Conservation (phyloP, 805 yeast species). For the Alloascoidea hylecoeti region DNA sequence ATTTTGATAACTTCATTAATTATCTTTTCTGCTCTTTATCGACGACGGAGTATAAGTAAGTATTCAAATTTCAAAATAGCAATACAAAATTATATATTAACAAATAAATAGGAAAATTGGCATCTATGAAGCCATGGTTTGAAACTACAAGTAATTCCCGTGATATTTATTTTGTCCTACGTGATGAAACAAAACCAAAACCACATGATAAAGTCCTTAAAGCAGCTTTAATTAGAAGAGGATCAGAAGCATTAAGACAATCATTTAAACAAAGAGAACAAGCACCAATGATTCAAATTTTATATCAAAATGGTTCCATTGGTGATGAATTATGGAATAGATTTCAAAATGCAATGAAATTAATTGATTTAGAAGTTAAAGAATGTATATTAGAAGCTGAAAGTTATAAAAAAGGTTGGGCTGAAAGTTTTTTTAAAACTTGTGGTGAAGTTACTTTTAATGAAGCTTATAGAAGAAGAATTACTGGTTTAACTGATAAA, state of each 20-base stretch:
- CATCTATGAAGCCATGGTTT: slow-evolving; percentile 60
- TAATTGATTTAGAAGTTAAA: slow-evolving; percentile 71
- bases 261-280: slow-evolving; percentile 71
- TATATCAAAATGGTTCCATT: slow-evolving; percentile 80
- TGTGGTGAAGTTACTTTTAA: slow-evolving; percentile 88
- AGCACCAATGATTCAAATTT: slow-evolving; percentile 49
- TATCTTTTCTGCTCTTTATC: slow-evolving; percentile 55
- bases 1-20: slow-evolving; percentile 53
- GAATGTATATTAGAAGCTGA: slow-evolving; percentile 70
- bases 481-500: slow-evolving; percentile 13
- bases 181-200: slow-evolving; percentile 30
- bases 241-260: slow-evolving; percentile 82
- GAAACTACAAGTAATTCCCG: slow-evolving; percentile 46
- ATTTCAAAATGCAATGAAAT: slow-evolving; percentile 59
- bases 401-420: slow-evolving; percentile 65
- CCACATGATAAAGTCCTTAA: slow-evolving; percentile 71
- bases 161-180: slow-evolving; percentile 47
- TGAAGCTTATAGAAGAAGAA: slow-evolving; percentile 77
- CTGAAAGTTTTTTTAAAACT: slow-evolving; percentile 55
- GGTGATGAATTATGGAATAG: slow-evolving; percentile 85
- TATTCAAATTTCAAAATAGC: slow-evolving; percentile 3
- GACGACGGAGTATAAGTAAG: slow-evolving; percentile 33
- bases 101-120: slow-evolving; percentile 29
- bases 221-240: slow-evolving; percentile 52
- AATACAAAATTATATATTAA: slow-evolving; percentile 3